A percentile compares a stretch with the other conserved stretches of the same genome.
These are phyloP conservation scores for Microbotryum saponariae DNA, from an alignment of 1,284 basidiomycete species.

Conservation along the genomic window DNA sequence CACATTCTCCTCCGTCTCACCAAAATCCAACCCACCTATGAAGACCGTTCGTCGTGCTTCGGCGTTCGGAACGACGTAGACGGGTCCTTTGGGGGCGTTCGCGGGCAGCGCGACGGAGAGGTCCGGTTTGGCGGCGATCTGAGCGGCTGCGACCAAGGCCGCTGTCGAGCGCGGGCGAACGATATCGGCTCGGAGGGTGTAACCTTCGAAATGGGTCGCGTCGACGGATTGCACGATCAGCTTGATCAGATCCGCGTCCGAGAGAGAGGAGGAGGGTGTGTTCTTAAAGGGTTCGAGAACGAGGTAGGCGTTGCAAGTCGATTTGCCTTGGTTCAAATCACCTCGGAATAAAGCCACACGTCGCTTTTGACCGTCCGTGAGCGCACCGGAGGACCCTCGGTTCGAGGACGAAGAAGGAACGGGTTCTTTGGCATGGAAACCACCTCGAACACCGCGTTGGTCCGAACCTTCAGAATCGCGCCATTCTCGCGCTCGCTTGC, in stretches of 20 bases:
- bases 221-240: constrained; percentile 60
- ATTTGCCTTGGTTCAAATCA: constrained; percentile 33
- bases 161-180: constrained; percentile 46
- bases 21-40: constrained; percentile 89
- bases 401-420: too few relatives aligned
- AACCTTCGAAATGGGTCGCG: constrained; percentile 67
- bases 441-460: constrained; percentile 24
- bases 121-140: constrained; percentile 28
- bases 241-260: constrained; percentile 13
- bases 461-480: constrained; percentile 40
- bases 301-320: constrained; percentile 62
- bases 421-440: constrained; percentile 38
- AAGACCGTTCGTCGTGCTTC: constrained; percentile 66
- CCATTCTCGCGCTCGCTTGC: constrained; percentile 57
- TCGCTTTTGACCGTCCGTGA: constrained; percentile 81
- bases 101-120: constrained; percentile 15
- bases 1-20: constrained; percentile 80
- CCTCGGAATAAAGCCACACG: constrained; percentile 89
- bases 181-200: constrained; percentile 65
- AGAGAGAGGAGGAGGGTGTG: constrained; percentile 1
- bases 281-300: constrained; percentile 62
- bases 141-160: constrained; percentile 24
- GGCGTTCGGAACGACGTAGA: constrained; percentile 21
- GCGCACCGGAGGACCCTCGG: constrained; percentile 44
- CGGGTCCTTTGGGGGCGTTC: constrained; percentile 7